These are phyloP conservation scores for Mortierella sp. DNA, from an alignment of 371 early-diverging fungal species.

Conservation along the genomic window DNA sequence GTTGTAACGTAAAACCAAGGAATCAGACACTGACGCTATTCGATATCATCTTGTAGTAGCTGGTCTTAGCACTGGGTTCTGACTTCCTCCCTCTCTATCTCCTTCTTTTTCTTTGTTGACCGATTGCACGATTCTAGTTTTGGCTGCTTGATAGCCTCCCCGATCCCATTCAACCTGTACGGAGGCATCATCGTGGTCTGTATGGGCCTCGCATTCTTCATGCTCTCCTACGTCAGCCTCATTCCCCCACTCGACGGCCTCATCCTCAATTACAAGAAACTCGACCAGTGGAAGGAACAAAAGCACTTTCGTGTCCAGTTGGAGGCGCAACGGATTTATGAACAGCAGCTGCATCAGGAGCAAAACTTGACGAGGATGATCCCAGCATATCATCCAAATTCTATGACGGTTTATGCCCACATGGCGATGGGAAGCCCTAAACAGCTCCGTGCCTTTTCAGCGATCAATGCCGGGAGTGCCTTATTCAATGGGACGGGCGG, in stretches of 20 bases:
- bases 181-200: conserved; percentile 56
- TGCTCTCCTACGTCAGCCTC: conserved; percentile 47
- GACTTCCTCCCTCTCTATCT: neutral
- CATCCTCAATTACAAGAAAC: conserved; percentile 45
- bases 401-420: conserved; percentile 29
- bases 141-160: conserved; percentile 49
- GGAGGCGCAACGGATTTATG: conserved; percentile 53
- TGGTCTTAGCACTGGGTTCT: no score
- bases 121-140: conserved; percentile 20
- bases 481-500: conserved; percentile 7
- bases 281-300: conserved; percentile 53
- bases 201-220: conserved; percentile 51
- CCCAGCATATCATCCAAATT: conserved; percentile 32
- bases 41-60: no score
- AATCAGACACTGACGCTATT: neutral
- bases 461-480: conserved; percentile 22
- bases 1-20: conserved; percentile 30
- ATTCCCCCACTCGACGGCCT: conserved; percentile 50
- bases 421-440: conserved; percentile 35
- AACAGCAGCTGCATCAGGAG: conserved; percentile 54
- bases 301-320: conserved; percentile 47
- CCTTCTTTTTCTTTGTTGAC: neutral
- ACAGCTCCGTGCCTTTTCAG: conserved; percentile 19
- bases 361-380: conserved; percentile 34
- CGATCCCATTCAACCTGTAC: conserved; percentile 49